Conservation (phyloP, 352 stramenopile genomes). For the Phytophthora quininea region DNA sequence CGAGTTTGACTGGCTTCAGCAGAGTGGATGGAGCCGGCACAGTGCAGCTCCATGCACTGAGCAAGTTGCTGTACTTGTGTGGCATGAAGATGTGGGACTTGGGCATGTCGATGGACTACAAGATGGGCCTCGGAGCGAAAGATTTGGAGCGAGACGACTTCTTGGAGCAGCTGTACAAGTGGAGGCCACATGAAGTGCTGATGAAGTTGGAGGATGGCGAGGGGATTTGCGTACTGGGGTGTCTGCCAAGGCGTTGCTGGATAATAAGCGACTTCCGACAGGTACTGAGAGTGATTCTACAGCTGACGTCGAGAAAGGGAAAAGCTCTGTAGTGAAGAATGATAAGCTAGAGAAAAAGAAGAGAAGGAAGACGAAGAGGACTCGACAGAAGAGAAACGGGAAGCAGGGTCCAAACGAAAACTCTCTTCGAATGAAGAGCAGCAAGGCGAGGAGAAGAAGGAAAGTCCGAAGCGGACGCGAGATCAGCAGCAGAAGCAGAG, state of each 20-base stretch:
- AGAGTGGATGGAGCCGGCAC: conserved; percentile 76
- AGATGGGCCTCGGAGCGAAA: conserved; percentile 76
- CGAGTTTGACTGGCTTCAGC: conserved; percentile 85
- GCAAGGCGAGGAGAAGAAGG: conserved; percentile 36
- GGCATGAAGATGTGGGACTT: conserved; percentile 89
- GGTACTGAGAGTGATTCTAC: conserved; percentile 5
- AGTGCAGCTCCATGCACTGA: conserved; percentile 84
- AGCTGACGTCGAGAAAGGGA: conserved; percentile 5
- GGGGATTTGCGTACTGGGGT: conserved; percentile 45
- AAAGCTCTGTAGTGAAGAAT: background rate
- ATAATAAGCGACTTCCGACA: conserved; percentile 41
- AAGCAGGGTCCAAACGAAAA: conserved; percentile 37
- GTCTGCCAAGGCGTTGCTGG: conserved; percentile 61
- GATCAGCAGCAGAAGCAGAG: conserved; percentile 12
- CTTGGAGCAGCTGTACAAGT: conserved; percentile 70
- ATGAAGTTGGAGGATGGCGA: conserved; percentile 51
- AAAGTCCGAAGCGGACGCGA: conserved; percentile 21
- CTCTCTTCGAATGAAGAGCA: conserved; percentile 26
- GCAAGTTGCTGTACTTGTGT: conserved; percentile 69
- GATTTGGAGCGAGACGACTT: conserved; percentile 79
- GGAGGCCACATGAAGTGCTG: conserved; percentile 52
- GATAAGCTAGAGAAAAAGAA: conserved; percentile 15
- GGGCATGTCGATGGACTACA: conserved; percentile 91
- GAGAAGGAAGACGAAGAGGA: conserved; percentile 4
- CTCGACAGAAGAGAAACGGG: conserved; percentile 19